Base-by-base conservation (phyloP, 169 alveolate genomes). In the Plasmodium blacklocki region DNA sequence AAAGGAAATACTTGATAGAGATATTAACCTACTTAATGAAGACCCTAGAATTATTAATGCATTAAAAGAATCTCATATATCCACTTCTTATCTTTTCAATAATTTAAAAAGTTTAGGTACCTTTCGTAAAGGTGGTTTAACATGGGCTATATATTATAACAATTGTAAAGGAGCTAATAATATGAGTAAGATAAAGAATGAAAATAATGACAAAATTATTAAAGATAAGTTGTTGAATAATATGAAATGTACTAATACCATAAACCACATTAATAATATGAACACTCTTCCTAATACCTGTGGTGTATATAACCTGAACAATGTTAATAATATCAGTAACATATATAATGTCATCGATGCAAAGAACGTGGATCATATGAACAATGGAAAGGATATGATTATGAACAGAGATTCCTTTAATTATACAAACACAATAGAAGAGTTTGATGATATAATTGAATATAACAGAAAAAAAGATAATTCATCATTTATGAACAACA, bases 81-180 rank as follows among this genome's bases (percentile, higher is more conserved):
- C 29, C 15, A 52, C 54, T 21, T 83, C 91, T 4, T 83, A 68
- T 52, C 15, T 67, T 14, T 83, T 83, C 45, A 56, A 39, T 14
- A 83, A 68, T 45, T n/a, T 83, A 12, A 83, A 83, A 68, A 56
- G 32, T 19, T 39, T 68, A 0, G 68, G 73, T 2, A 83, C 12
- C 9, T 83, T 83, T 72, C 89, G 95, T 26, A 91, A 88, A 67
- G 96, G 96, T 1, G 96, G 96, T 3, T 66, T 94, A 7, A 92
- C 93, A 21, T 94, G 96, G 96, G 75, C 76, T 11, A 91, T 74
- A 9, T 70, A 88, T 47, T 60, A 67, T 47, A 52, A 26, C 6
- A 54, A 56, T 26, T 6, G 15, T 18, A 56, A 2, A 18, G 64
- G 11, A 56, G 9, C 15, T 18, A 14, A 56, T 56, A 56, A 14